Percentiles rank a stretch among this genome's conserved stretches.
These are phyloP conservation scores for Apiospora marii DNA, from an alignment of 2,329 filamentous ascomycete species.

Conservation along the genomic window DNA sequence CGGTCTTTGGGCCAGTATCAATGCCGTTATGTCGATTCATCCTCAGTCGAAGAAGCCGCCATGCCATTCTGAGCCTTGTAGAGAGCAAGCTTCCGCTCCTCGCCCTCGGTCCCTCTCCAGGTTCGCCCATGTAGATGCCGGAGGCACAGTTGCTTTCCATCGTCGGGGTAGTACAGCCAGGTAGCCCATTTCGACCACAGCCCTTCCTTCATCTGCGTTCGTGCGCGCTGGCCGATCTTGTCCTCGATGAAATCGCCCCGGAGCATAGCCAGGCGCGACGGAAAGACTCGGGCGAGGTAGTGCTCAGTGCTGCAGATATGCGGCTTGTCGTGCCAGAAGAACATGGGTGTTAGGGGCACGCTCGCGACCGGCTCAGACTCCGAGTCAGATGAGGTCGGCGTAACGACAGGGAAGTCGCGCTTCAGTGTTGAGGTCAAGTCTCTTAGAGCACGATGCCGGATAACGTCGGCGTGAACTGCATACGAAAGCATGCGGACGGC, in stretches of 20 bases:
- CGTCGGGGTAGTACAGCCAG: slow-evolving; percentile 62
- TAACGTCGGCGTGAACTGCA: slow-evolving; percentile 55
- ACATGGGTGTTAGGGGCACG: slow-evolving; percentile 60
- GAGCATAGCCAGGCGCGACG: slow-evolving; percentile 56
- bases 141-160: slow-evolving; percentile 54
- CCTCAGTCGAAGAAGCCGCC: neutral
- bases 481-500: slow-evolving; percentile 61
- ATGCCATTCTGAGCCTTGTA: neutral
- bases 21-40: neutral
- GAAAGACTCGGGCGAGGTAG: slow-evolving; percentile 59
- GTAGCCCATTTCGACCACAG: slow-evolving; percentile 60
- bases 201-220: slow-evolving; percentile 64
- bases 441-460: slow-evolving; percentile 50
- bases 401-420: slow-evolving; percentile 44
- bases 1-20: neutral
- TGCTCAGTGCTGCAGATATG: slow-evolving; percentile 58
- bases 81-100: slow-evolving; percentile 28
- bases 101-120: slow-evolving; percentile 52
- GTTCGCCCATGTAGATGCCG: slow-evolving; percentile 60
- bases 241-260: slow-evolving; percentile 65
- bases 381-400: neutral
- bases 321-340: slow-evolving; percentile 68
- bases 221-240: slow-evolving; percentile 60
- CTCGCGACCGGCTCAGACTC: neutral
- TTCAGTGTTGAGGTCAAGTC: slow-evolving; percentile 52